Evolutionary conservation across 306 rosid genomes (phyloP).

Genomic region (Vigna angularis): DNA sequence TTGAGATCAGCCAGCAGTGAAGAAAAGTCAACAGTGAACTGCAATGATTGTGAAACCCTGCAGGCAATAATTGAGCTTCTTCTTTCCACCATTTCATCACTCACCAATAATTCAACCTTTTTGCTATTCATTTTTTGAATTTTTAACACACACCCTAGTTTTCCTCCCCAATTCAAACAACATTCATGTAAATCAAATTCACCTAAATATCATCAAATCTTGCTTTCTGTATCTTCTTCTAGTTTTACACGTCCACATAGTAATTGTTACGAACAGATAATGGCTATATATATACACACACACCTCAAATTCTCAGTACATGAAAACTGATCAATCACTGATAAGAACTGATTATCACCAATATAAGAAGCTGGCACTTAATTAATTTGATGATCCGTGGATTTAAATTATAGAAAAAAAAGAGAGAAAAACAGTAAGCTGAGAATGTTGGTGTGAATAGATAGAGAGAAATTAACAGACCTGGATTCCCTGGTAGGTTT

Average conservation of each 20-base stretch:
- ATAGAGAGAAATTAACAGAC: conserved; percentile 38
- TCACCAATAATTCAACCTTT: conserved; percentile 59
- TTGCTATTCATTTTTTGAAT: conserved; percentile 29
- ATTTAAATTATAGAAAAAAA: not conserved
- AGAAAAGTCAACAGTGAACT: conserved; percentile 54
- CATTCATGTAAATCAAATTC: not conserved
- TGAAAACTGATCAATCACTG: too few relatives aligned
- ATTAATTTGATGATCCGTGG: conserved; percentile 24
- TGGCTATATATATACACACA: too few relatives aligned
- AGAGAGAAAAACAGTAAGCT: not conserved
- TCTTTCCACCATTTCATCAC: conserved; percentile 39
- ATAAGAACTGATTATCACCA: not conserved
- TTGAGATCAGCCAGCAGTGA: conserved; percentile 44
- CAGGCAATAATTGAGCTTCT: conserved; percentile 71
- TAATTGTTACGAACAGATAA: too few relatives aligned
- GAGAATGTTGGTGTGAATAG: not conserved
- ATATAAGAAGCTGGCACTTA: not conserved
- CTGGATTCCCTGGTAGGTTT: conserved; percentile 86
- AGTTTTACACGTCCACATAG: not conserved
- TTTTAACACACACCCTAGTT: conserved; percentile 6
- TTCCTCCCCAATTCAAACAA: conserved; percentile 10
- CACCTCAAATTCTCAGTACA: too few relatives aligned
- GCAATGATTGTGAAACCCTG: conserved; percentile 65
- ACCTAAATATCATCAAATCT: conserved; percentile 17
- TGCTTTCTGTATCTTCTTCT: not conserved